These are phyloP conservation scores for Salix caprea DNA, from an alignment of 345 rosid species.

Conservation along the genomic window DNA sequence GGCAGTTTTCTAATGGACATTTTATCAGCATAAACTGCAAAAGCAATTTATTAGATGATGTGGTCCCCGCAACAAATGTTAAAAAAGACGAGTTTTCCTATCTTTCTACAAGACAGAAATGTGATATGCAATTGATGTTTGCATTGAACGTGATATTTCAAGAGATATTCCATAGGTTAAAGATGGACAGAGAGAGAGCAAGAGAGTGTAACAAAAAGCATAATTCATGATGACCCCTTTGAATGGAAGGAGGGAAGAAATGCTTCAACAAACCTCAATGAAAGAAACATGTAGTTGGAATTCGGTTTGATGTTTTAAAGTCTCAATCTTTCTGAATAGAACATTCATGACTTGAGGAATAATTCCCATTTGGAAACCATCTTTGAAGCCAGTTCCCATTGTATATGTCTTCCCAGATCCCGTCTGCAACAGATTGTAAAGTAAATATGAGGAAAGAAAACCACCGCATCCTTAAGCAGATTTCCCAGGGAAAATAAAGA, in stretches of 20 bases:
- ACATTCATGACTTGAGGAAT: constrained; percentile 87
- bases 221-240: not conserved
- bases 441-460: constrained; percentile 15
- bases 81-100: not conserved
- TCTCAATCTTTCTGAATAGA: constrained; percentile 76
- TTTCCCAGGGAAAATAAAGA: constrained; percentile 7
- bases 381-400: constrained; percentile 93
- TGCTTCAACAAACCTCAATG: constrained; percentile 66
- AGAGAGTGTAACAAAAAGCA: not conserved
- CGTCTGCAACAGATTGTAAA: constrained; percentile 49
- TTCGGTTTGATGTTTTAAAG: constrained; percentile 64
- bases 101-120: constrained; percentile 1
- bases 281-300: constrained; percentile 92
- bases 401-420: constrained; percentile 99
- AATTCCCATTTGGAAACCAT: constrained; percentile 71
- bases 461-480: not conserved
- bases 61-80: not conserved
- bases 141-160: not conserved
- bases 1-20: not conserved
- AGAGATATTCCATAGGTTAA: not conserved
- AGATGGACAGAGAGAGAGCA: not conserved
- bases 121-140: not conserved
- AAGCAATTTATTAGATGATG: not conserved
- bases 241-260: constrained; percentile 5
- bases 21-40: not conserved